These are phyloP conservation scores for Hemisphaericaspora lyxosophila DNA, from an alignment of 1,139 yeast genomes.

Conservation along the genomic window DNA sequence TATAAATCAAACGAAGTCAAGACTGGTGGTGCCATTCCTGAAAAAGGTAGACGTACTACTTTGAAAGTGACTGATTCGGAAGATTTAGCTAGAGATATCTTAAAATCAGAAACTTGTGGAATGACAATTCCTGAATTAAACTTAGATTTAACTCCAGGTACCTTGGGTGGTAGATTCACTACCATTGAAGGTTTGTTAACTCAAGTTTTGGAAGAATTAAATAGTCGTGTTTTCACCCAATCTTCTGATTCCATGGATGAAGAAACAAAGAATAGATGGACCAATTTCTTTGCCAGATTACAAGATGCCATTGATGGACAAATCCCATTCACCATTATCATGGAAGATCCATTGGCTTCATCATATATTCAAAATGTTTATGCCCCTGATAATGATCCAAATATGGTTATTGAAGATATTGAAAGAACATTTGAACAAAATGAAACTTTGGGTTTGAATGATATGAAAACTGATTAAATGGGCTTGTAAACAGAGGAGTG, in stretches of 20 bases:
- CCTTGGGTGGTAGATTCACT: constrained; percentile 96
- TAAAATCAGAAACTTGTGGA: constrained; percentile 93
- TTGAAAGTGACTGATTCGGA: constrained; percentile 85
- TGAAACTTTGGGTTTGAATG: constrained; percentile 87
- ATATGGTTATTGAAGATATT: constrained; percentile 85
- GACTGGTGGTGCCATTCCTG: constrained; percentile 97
- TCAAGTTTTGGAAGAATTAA: constrained; percentile 88
- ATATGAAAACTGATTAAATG: constrained; percentile 54
- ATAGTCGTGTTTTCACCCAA: constrained; percentile 78
- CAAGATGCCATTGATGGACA: constrained; percentile 85
- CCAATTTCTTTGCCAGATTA: constrained; percentile 67
- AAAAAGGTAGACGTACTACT: constrained; percentile 72
- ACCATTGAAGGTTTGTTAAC: constrained; percentile 89
- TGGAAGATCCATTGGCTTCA: constrained; percentile 95
- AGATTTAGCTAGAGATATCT: constrained; percentile 90
- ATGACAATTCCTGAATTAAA: constrained; percentile 81
- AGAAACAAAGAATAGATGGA: constrained; percentile 78
- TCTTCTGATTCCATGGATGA: constrained; percentile 91
- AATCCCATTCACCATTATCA: constrained; percentile 74
- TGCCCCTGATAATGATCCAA: constrained; percentile 98
- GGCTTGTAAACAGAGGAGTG: too few relatives aligned
- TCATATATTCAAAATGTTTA: constrained; percentile 95
- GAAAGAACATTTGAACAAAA: constrained; percentile 87
- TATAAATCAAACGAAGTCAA: constrained; percentile 96
- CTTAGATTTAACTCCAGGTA: constrained; percentile 92